phyloP scores from a whole-genome alignment of 2,329 filamentous ascomycete genomes.

The Penicillium sp. region DNA sequence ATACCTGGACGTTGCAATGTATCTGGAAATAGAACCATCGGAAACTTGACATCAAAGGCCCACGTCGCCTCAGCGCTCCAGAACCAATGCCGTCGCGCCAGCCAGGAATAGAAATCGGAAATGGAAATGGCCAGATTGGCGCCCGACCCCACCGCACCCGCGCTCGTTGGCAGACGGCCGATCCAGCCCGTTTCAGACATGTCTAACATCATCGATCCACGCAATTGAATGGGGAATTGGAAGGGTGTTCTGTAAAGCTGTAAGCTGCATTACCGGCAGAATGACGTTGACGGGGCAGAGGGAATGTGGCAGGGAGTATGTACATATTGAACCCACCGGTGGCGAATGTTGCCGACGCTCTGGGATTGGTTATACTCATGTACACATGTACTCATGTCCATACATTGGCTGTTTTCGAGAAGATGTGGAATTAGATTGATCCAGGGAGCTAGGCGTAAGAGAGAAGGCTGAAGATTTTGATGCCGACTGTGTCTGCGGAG shows the following conservation, averaged over 20 bases:
- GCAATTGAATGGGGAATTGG: background rate
- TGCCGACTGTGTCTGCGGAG: background rate
- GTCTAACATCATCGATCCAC: conserved; percentile 10
- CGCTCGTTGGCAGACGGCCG: conserved; percentile 4
- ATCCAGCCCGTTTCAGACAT: conserved; percentile 4
- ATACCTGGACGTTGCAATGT: background rate
- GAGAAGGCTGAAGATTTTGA: background rate
- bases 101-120: background rate
- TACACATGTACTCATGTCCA: too few relatives aligned
- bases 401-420: too few relatives aligned
- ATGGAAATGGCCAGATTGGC: background rate
- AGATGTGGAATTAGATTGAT: background rate
- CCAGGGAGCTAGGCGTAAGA: background rate
- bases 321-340: conserved; percentile 13
- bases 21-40: background rate
- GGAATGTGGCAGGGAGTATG: conserved; percentile 5
- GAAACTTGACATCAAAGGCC: background rate
- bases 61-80: background rate
- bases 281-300: conserved; percentile 10
- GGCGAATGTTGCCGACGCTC: background rate
- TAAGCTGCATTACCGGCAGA: background rate
- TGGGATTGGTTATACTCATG: too few relatives aligned
- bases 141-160: background rate
- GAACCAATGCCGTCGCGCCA: background rate
- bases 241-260: background rate